phyloP scores from a whole-genome alignment of 306 rosid species.

The Ceratonia siliqua region DNA sequence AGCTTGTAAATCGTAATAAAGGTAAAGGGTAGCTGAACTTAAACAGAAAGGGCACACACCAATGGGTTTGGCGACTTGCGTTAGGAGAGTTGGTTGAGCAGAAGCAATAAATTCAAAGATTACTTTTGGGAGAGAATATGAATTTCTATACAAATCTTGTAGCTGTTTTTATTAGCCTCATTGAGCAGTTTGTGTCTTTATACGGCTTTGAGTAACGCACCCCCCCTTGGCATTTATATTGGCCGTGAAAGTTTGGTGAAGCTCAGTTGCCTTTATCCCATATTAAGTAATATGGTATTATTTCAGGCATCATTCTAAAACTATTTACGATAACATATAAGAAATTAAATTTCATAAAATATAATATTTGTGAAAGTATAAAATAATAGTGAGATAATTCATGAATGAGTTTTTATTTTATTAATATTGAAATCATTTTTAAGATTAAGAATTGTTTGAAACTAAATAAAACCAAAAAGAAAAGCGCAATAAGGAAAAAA shows the following conservation, averaged over 20 bases:
- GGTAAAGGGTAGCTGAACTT: slow-evolving; percentile 3
- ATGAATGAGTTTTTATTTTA: too few relatives aligned
- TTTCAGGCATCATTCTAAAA: too few relatives aligned
- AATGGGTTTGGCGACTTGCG: neutral
- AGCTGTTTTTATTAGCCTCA: slow-evolving; percentile 35
- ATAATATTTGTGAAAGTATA: too few relatives aligned
- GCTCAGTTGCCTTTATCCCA: neutral
- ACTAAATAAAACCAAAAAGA: too few relatives aligned
- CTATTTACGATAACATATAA: too few relatives aligned
- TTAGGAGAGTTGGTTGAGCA: slow-evolving; percentile 46
- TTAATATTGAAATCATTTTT: too few relatives aligned
- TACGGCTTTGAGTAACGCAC: slow-evolving; percentile 18
- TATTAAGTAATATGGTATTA: neutral
- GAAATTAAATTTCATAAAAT: too few relatives aligned
- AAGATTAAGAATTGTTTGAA: too few relatives aligned
- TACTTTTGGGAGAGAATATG: slow-evolving; percentile 10
- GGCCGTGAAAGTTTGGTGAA: slow-evolving; percentile 54
- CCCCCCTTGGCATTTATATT: slow-evolving; percentile 40
- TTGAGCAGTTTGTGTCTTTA: neutral
- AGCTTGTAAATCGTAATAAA: neutral
- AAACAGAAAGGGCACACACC: neutral
- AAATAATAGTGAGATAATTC: too few relatives aligned
- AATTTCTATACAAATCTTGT: slow-evolving; percentile 23
- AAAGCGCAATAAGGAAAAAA: too few relatives aligned
- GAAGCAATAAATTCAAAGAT: slow-evolving; percentile 53